Base-by-base conservation (phyloP, 2,329 filamentous ascomycete species). In the Hansfordia pulvinata region DNA sequence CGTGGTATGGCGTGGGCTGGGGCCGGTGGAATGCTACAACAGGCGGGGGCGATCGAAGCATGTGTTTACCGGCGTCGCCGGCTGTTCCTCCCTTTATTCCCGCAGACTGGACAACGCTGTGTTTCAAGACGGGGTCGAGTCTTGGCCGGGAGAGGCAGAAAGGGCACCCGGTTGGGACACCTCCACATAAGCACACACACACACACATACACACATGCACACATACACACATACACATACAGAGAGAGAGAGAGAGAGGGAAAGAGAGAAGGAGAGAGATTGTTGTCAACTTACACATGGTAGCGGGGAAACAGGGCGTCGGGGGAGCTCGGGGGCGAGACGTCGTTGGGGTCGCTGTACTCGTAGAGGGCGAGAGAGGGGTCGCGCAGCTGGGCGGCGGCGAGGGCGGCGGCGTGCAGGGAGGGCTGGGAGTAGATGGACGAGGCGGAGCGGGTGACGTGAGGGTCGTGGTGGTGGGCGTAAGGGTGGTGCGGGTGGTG, bases 361-460 rank as follows among this genome's bases (percentile, higher is more conserved):
- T 24, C 19, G 10, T 36, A 32, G 4, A 30, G 30, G 23, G 40
- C 30, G 4, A 30, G 30, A 23, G 40, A 29, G 26, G 37, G 38
- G 23, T 35, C 30, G 26, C 44, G 33, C n/a, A 43, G 26, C 18
- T 50, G 43, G 11, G 37, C 40, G 11, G 43, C 35, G 7, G 47
- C 42, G 29, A 54, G 52, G 22, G 35, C 41, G 10, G 49, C 38
- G 8, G 42, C 44, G 16, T 46, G 42, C 10, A 61, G 60, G 33
- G 60, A 69, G 23, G 56, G 61, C 44, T 68, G 62, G 23, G 72
- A 71, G 44, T 79, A 77, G 24, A 73, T 38, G 10, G 76, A 77
- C 17, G 74, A 76, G 6, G 56, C 37, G n/a, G 64, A 62, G 20
- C 64, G 62, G 34, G 51, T 40, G 33, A 43, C 53, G 28, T 42